These are phyloP conservation scores for Tolypocladium tropicale DNA, from an alignment of 2,329 filamentous ascomycete species.

Conservation along the genomic window DNA sequence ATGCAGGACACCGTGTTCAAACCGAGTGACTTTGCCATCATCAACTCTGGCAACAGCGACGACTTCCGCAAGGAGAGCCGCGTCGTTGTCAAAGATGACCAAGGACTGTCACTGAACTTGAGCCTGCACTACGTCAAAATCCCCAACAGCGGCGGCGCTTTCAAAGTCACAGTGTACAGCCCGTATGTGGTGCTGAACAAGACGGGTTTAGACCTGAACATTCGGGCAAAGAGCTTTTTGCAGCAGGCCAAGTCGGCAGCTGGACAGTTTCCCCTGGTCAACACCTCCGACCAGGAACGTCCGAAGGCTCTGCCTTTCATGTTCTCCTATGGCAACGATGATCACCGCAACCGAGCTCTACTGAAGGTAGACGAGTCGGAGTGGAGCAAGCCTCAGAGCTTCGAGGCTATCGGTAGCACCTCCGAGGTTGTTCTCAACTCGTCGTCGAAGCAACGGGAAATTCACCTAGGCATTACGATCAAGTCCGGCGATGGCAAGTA, in stretches of 20 bases:
- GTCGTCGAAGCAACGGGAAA: slow-evolving; percentile 60
- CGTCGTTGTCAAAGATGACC: slow-evolving; percentile 73
- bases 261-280: slow-evolving; percentile 58
- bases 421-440: slow-evolving; percentile 80
- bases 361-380: slow-evolving; percentile 81
- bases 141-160: slow-evolving; percentile 86
- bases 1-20: slow-evolving; percentile 96
- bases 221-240: slow-evolving; percentile 82
- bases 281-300: slow-evolving; percentile 39
- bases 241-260: slow-evolving; percentile 73
- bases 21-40: slow-evolving; percentile 91
- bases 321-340: slow-evolving; percentile 86
- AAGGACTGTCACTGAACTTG: slow-evolving; percentile 68
- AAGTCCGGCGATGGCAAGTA: slow-evolving; percentile 93
- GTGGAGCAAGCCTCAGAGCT: slow-evolving; percentile 97
- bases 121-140: slow-evolving; percentile 86
- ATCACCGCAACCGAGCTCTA: slow-evolving; percentile 81
- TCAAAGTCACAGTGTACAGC: slow-evolving; percentile 90
- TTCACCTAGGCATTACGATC: slow-evolving; percentile 83
- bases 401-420: slow-evolving; percentile 91
- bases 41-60: slow-evolving; percentile 79
- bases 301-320: slow-evolving; percentile 83
- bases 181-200: slow-evolving; percentile 94
- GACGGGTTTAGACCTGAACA: slow-evolving; percentile 78
- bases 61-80: slow-evolving; percentile 80